Conservation (phyloP, 2,329 filamentous ascomycete genomes). For the Trichoderma semiorbis region DNA sequence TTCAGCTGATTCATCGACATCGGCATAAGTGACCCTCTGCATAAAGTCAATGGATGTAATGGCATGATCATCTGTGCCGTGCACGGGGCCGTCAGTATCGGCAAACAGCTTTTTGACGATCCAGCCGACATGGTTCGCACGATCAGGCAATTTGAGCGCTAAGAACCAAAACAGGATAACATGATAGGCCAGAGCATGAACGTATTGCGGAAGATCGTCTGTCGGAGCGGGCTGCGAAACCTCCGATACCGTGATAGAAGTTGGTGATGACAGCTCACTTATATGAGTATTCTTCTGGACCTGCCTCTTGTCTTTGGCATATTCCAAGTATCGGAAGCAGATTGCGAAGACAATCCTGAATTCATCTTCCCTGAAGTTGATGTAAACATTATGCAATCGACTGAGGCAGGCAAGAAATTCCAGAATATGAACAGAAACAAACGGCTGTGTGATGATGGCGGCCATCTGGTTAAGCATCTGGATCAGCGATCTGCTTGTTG, state of each 20-base stretch:
- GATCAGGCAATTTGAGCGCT: constrained; percentile 78
- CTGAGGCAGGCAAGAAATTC: constrained; percentile 92
- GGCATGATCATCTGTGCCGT: constrained; percentile 84
- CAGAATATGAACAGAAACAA: constrained; percentile 89
- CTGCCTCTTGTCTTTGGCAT: constrained; percentile 67
- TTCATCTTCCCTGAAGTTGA: constrained; percentile 87
- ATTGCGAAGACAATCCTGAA: constrained; percentile 94
- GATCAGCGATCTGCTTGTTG: constrained; percentile 80
- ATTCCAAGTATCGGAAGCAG: constrained; percentile 89
- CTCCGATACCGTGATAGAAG: constrained; percentile 27
- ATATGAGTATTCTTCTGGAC: constrained; percentile 44
- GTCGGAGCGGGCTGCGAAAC: constrained; percentile 33
- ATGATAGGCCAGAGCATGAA: constrained; percentile 90
- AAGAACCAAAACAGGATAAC: constrained; percentile 98
- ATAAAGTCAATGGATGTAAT: constrained; percentile 93
- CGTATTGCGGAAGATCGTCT: constrained; percentile 86
- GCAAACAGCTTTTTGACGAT: constrained; percentile 84
- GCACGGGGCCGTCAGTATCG: constrained; percentile 65
- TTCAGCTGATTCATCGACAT: constrained; percentile 71
- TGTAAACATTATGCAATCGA: constrained; percentile 76
- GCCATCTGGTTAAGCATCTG: constrained; percentile 90
- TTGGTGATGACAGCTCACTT: constrained; percentile 41
- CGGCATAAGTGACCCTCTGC: constrained; percentile 81
- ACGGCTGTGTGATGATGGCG: constrained; percentile 89
- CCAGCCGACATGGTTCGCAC: constrained; percentile 81